Percentiles rank a stretch among this genome's conserved stretches.
phyloP scores from a whole-genome alignment of 441 rosid species.

The Hypseocharis bilobata region DNA sequence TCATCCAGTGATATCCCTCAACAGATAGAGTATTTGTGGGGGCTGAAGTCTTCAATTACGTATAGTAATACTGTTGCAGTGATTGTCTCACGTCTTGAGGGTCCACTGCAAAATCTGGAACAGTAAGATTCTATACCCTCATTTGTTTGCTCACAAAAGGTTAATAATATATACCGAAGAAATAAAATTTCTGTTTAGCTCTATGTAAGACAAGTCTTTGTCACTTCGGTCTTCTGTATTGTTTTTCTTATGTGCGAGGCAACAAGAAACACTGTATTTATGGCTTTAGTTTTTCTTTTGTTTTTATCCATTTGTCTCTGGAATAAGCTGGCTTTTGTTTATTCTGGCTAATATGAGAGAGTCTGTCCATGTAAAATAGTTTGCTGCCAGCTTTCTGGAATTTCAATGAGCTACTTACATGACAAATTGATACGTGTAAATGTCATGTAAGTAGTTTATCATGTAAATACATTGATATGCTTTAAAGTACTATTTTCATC shows the following conservation, averaged over 20 bases:
- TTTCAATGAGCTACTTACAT: no score
- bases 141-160: not conserved
- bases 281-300: not conserved
- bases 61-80: conserved; percentile 54
- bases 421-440: no score
- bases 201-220: not conserved
- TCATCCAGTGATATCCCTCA: conserved; percentile 59
- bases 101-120: conserved; percentile 73
- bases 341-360: not conserved
- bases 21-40: conserved; percentile 80
- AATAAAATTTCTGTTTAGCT: not conserved
- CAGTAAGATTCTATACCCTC: conserved; percentile 28
- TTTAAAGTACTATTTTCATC: not conserved
- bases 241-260: not conserved
- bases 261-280: not conserved
- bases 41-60: conserved; percentile 62
- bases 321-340: not conserved
- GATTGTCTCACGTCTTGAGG: conserved; percentile 67
- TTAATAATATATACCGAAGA: not conserved
- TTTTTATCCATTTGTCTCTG: no score
- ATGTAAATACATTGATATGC: not conserved
- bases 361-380: not conserved
- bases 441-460: no score
- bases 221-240: not conserved
- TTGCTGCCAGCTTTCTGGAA: not conserved